Percentiles rank a stretch among this genome's conserved stretches.
phyloP scores from a whole-genome alignment of 1,139 yeast species.

The Citeromyces hawaiiensis region DNA sequence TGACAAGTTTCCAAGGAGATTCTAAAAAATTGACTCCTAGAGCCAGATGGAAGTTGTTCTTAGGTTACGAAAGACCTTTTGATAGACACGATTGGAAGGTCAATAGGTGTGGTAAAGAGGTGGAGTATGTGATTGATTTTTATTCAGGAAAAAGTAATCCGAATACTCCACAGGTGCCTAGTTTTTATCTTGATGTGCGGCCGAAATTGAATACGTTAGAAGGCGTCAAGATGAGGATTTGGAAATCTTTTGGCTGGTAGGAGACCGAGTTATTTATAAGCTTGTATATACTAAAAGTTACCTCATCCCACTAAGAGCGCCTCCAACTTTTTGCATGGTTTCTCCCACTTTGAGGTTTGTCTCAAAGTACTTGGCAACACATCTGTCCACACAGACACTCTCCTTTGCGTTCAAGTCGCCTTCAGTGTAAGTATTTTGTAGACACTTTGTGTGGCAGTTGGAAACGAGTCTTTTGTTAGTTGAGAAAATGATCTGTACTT shows the following conservation, averaged over 20 bases:
- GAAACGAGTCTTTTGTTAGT: slow-evolving; percentile 29
- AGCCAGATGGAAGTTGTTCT: slow-evolving; percentile 61
- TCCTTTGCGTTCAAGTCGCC: slow-evolving; percentile 78
- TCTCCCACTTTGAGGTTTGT: slow-evolving; percentile 96
- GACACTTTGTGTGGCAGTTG: slow-evolving; percentile 86
- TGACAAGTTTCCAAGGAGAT: slow-evolving; percentile 85
- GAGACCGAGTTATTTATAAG: slow-evolving; percentile 3
- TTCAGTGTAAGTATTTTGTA: slow-evolving; percentile 50
- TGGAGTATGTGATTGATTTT: slow-evolving; percentile 90
- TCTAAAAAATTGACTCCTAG: slow-evolving; percentile 76
- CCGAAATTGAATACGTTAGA: slow-evolving; percentile 78
- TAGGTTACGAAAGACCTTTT: slow-evolving; percentile 70
- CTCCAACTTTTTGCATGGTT: slow-evolving; percentile 21
- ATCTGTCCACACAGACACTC: slow-evolving; percentile 87
- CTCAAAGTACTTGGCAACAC: slow-evolving; percentile 94
- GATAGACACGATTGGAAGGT: slow-evolving; percentile 95
- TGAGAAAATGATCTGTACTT: slow-evolving; percentile 18
- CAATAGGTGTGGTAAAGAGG: slow-evolving; percentile 71
- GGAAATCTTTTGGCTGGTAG: slow-evolving; percentile 41
- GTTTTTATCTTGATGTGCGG: slow-evolving; percentile 77
- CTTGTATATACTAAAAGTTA: slow-evolving; percentile 4
- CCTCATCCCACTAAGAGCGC: slow-evolving; percentile 13
- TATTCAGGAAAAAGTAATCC: slow-evolving; percentile 54
- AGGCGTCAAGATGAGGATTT: slow-evolving; percentile 60
- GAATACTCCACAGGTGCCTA: slow-evolving; percentile 27